Base-by-base conservation (phyloP, 768 basidiomycete genomes). In the Lactifluus rugatus region DNA sequence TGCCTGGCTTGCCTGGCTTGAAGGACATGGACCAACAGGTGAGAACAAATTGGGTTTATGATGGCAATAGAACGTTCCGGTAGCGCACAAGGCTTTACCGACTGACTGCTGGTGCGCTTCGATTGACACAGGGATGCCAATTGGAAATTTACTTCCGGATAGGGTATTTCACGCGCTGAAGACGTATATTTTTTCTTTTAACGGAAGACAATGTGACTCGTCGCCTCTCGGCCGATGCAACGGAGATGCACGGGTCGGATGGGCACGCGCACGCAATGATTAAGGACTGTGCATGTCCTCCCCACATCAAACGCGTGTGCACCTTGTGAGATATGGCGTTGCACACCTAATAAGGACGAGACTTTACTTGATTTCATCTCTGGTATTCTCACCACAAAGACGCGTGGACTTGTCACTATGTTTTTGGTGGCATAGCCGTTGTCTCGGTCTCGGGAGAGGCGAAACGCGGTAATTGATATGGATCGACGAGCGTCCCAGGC, bases 291-390 rank as follows among this genome's bases (percentile, higher is more conserved):
- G 17, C n/a, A n/a, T n/a, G 48, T 48, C 25, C 44, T 34, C 42
- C 26, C 28, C 41, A 48, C 42, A 54, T 42, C 17, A 54, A 48
- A 32, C 13, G 25, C 41, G 44, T 59, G 41, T 48, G 53, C 10
- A 25, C 41, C 41, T 36, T 48, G 31, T 44, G 41, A 26, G 41
- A 45, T 54, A 45, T 19, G 32, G 17, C 42, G 32, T 44, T 41
- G 44, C 44, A 39, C 37, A 47, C 49, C 54, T 36, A 56, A 60
- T 41, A 55, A 60, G 59, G 59, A 21, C 34, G 54, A 28, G 44
- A 50, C 36, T 28, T 39, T 52, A 26, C 54, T 49, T 34, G 26
- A 26, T 39, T 52, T 26, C 26, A 32, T 39, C 41, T 47, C 48
- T 19, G 17, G 16, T 21, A n/a, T 60, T 60, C 59, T 44, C 54